Evolutionary conservation across 371 early-diverging fungal species (phyloP), one percentile per base, ranked within the genome.

Genomic region (Mucor velutinosus): DNA sequence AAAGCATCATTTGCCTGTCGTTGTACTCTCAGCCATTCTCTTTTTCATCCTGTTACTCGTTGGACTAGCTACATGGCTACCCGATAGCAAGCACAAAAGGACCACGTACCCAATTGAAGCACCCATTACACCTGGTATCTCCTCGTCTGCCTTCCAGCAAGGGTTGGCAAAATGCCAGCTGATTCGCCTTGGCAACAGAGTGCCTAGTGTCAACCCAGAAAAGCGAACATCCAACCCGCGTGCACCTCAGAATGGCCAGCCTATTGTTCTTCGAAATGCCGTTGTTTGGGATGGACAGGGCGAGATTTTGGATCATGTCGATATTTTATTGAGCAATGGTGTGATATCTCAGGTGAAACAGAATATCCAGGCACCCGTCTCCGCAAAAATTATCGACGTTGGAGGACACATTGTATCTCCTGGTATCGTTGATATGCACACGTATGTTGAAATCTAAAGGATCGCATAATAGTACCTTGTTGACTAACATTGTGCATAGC

Each of bases 351-450:
- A 72, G 33, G 69, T 89, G 30, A 82, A 78, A 25, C 67, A 67
- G 3, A 64, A 72, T 47, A 76, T 84, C 47, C 43, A 62, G 51
- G 45, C 56, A 41, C 41, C 37, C 2, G 27, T 72, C 1, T 71
- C 74, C 7, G 64, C 62, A 7, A 76, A 78, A 29, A 58, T 78
- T 2, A 85, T 92, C 47, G 88, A 93, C 61, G 87, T 86, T 49
- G 78, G 82, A 58, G 89, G 90, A 5, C 87, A 87, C 35, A 85
- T 84, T 56, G 77, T 93, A 10, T 85, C 89, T 12, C 93, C 93
- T 41, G 93, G 93, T 45, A 66, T 93, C 25, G 89, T 93, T 5
- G 93, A 92, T 70, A 86, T 87, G 90, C 90, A 93, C 63, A 86
- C 85, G 89, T 90, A 81, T 70, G 57, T 29, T 30, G n/a, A 8